Evolutionary conservation across 768 basidiomycete species (phyloP).

Genomic region (Suillus fuscotomentosus): DNA sequence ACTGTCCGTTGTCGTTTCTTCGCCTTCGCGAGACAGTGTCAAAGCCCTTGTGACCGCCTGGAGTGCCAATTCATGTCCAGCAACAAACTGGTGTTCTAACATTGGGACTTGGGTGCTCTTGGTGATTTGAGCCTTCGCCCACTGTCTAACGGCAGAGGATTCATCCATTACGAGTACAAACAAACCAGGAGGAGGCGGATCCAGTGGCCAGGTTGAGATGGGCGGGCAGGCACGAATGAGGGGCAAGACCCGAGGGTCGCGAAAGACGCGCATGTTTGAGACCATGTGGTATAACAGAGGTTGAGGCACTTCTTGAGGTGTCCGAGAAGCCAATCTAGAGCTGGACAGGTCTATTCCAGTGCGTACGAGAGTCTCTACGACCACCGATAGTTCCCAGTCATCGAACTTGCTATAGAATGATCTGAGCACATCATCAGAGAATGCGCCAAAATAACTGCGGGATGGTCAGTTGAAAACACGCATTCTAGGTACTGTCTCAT

Average conservation of each 20-base stretch:
- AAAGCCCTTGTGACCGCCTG: slow-evolving; percentile 38
- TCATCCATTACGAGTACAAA: slow-evolving; percentile 57
- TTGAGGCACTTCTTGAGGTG: slow-evolving; percentile 33
- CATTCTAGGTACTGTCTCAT: slow-evolving; percentile 5
- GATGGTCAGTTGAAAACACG: slow-evolving; percentile 16
- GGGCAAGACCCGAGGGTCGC: slow-evolving; percentile 45
- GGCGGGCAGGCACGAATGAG: slow-evolving; percentile 25
- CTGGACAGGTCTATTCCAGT: slow-evolving; percentile 22
- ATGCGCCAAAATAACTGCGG: slow-evolving; percentile 73
- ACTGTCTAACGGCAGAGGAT: slow-evolving; percentile 48
- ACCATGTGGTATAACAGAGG: slow-evolving; percentile 61
- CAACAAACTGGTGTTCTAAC: slow-evolving; percentile 43
- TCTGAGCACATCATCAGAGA: slow-evolving; percentile 45
- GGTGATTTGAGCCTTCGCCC: slow-evolving; percentile 52
- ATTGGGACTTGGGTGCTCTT: slow-evolving; percentile 44
- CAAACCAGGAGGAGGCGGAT: slow-evolving; percentile 59
- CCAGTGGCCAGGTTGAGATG: slow-evolving; percentile 49
- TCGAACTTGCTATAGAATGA: slow-evolving; percentile 65
- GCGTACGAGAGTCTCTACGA: slow-evolving; percentile 46
- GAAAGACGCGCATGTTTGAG: slow-evolving; percentile 58
- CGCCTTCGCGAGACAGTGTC: slow-evolving; percentile 16
- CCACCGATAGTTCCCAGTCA: slow-evolving; percentile 58
- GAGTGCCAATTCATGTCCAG: slow-evolving; percentile 46
- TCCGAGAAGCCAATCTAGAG: slow-evolving; percentile 4
- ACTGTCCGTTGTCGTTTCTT: slow-evolving; percentile 6